These are phyloP conservation scores for Sphagnum contortum DNA, from an alignment of 225 moss, liverwort and hornwort species.

Conservation along the genomic window DNA sequence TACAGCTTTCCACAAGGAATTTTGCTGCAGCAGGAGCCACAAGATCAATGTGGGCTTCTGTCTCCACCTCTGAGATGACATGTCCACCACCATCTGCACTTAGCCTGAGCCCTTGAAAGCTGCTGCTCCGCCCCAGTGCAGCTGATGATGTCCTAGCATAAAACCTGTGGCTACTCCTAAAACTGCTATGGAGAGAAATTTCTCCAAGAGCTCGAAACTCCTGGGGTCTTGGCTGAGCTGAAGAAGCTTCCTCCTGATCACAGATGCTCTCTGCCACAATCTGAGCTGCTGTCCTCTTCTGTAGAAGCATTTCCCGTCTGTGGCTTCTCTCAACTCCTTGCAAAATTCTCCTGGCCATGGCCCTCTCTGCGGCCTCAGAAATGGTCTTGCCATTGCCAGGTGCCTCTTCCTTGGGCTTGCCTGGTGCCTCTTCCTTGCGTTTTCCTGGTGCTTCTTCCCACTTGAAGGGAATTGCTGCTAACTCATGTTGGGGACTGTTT, in stretches of 20 bases:
- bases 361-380: slow-evolving; percentile 25
- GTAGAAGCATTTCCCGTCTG: not conserved
- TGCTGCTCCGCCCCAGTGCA: slow-evolving; percentile 16
- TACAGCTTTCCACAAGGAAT: slow-evolving; percentile 38
- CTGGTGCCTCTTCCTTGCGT: slow-evolving; percentile 1
- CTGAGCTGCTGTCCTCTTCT: too few relatives aligned
- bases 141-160: slow-evolving; percentile 21
- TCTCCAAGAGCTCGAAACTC: too few relatives aligned
- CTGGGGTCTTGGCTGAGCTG: too few relatives aligned
- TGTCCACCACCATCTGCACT: slow-evolving; percentile 8
- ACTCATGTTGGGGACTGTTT: slow-evolving; percentile 43
- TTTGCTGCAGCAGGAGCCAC: slow-evolving; percentile 43
- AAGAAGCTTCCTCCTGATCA: too few relatives aligned
- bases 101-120: slow-evolving; percentile 9
- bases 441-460: slow-evolving; percentile 75
- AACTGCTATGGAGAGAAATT: slow-evolving; percentile 18
- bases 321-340: not conserved
- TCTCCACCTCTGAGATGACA: slow-evolving; percentile 41
- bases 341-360: slow-evolving; percentile 18
- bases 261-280: too few relatives aligned
- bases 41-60: slow-evolving; percentile 37
- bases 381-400: slow-evolving; percentile 3
- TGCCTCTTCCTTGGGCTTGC: slow-evolving; percentile 40
- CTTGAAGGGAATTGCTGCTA: slow-evolving; percentile 75
- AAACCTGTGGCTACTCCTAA: slow-evolving; percentile 32